A percentile compares a stretch with the other conserved stretches of the same genome.
Evolutionary conservation across 495 filamentous ascomycete genomes (phyloP).

Genomic region (Aspergillus saccharolyticus): DNA sequence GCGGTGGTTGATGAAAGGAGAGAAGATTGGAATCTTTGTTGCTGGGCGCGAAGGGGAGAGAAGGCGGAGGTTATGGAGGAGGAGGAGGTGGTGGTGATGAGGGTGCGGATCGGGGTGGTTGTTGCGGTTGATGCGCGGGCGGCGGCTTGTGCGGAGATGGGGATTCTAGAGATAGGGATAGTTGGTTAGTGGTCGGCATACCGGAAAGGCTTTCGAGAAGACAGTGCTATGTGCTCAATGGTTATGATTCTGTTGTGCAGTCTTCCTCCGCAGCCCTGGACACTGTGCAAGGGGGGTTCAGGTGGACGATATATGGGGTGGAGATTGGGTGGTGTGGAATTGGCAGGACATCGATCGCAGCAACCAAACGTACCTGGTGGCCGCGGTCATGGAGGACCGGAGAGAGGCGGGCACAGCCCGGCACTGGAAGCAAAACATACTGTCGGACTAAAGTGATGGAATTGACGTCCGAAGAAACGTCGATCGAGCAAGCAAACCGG

Average conservation of each 20-base stretch:
- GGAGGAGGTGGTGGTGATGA: constrained; percentile 27
- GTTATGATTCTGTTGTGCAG: background rate
- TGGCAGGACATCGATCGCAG: background rate
- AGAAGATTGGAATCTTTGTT: constrained; percentile 7
- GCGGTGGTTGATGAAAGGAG: constrained; percentile 22
- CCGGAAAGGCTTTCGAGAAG: background rate
- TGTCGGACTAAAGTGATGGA: constrained; percentile 2
- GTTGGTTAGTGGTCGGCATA: background rate
- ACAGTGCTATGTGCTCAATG: background rate
- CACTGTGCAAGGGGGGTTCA: background rate
- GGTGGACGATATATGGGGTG: background rate
- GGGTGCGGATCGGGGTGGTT: constrained; percentile 17
- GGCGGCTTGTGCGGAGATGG: constrained; percentile 9
- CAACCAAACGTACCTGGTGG: constrained; percentile 14
- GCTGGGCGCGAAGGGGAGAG: constrained; percentile 23
- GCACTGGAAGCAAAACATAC: constrained; percentile 32
- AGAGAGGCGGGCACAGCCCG: constrained; percentile 29
- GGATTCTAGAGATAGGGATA: background rate
- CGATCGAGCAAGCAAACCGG: background rate
- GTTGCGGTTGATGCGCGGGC: constrained; percentile 7
- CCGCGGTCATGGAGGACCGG: constrained; percentile 13
- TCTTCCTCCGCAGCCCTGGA: too few relatives aligned
- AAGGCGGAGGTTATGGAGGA: too few relatives aligned
- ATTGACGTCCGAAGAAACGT: constrained; percentile 7
- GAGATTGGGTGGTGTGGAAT: background rate